phyloP scores from a whole-genome alignment of 169 alveolate species.

The Blepharisma undulans region DNA sequence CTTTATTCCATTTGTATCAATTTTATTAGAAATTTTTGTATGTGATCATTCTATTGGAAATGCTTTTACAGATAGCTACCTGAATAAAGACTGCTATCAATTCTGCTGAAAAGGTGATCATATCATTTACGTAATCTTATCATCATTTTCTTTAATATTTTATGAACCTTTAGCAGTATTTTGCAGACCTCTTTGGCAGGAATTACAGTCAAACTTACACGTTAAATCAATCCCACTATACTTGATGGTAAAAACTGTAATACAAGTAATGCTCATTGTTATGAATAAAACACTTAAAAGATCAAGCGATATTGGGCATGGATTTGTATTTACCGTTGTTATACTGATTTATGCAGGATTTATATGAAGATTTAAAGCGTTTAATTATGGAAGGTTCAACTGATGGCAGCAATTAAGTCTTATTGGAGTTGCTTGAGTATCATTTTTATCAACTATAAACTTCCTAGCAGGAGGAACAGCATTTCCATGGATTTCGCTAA shows the following conservation, averaged over 20 bases:
- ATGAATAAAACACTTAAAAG: not conserved
- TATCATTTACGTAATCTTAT: not conserved
- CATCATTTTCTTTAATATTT: not conserved
- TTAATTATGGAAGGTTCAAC: not conserved
- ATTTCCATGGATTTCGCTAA: not conserved
- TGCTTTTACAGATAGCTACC: not conserved
- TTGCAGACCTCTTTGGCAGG: conserved; percentile 29
- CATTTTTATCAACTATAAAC: not conserved
- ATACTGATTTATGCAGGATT: not conserved
- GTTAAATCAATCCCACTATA: not conserved
- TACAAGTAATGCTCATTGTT: not conserved
- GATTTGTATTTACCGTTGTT: not conserved
- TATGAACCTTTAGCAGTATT: conserved; percentile 29
- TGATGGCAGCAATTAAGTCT: not conserved
- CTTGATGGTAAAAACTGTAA: not conserved
- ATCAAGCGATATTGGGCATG: not conserved
- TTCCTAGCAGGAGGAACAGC: not conserved
- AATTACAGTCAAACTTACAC: not conserved
- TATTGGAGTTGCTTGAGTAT: not conserved
- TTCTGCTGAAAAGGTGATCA: conserved; percentile 23
- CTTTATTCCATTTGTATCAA: not conserved
- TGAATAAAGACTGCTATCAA: conserved; percentile 1
- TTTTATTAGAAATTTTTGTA: conserved; percentile 8
- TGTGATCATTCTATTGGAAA: conserved; percentile 8
- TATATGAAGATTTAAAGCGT: not conserved